phyloP scores from a whole-genome alignment of 768 basidiomycete genomes.

The Naematelia aurantialba region DNA sequence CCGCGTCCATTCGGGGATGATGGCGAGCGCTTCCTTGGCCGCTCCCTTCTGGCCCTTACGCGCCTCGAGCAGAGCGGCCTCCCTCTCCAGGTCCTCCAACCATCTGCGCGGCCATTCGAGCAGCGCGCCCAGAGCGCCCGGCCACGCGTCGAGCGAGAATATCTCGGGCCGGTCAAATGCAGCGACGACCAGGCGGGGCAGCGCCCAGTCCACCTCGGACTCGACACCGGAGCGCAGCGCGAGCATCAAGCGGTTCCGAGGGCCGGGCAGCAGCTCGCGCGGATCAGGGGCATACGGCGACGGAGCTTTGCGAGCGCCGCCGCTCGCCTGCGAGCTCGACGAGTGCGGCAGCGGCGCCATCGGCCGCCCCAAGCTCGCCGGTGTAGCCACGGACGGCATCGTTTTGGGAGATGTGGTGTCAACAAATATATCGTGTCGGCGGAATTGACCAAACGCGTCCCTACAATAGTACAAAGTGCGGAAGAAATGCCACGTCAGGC shows the following conservation, averaged over 20 bases:
- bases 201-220: slow-evolving; percentile 80
- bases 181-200: slow-evolving; percentile 78
- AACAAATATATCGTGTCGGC: not conserved
- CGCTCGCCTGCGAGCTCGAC: not conserved
- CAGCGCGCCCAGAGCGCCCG: slow-evolving; percentile 75
- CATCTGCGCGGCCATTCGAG: slow-evolving; percentile 89
- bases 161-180: slow-evolving; percentile 64
- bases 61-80: slow-evolving; percentile 12
- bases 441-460: too few species aligned
- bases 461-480: not conserved
- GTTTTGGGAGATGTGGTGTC: not conserved
- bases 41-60: slow-evolving; percentile 3
- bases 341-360: slow-evolving; percentile 15
- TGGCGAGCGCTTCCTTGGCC: slow-evolving; percentile 12
- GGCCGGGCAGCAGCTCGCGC: slow-evolving; percentile 69
- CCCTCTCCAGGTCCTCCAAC: slow-evolving; percentile 53
- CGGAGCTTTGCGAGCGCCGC: slow-evolving; percentile 2
- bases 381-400: not conserved
- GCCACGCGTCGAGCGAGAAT: slow-evolving; percentile 67
- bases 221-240: slow-evolving; percentile 78
- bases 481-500: not conserved
- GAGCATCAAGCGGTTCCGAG: slow-evolving; percentile 85
- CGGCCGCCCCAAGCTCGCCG: not conserved
- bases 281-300: slow-evolving; percentile 9
- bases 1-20: slow-evolving; percentile 23